A percentile compares a stretch with the other conserved stretches of the same genome.
phyloP scores from a whole-genome alignment of 1,139 yeast genomes.

The Suhomyces yuchorum region DNA sequence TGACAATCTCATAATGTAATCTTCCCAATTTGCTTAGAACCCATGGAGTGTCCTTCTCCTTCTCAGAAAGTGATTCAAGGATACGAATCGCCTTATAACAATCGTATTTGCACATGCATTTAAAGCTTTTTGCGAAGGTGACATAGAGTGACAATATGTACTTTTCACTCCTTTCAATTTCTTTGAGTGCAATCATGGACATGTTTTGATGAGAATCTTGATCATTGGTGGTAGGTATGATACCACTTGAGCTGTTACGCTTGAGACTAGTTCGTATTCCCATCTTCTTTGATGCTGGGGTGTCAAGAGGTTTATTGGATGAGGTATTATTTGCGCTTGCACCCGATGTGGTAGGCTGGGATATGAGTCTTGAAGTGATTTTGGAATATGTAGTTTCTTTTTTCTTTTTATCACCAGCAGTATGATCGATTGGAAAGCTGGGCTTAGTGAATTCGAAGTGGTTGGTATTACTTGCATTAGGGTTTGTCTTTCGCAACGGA shows the following conservation, averaged over 20 bases:
- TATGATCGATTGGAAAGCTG: conserved; percentile 26
- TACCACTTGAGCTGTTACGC: conserved; percentile 31
- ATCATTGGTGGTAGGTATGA: conserved; percentile 12
- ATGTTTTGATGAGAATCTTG: conserved; percentile 3
- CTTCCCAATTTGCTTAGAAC: conserved; percentile 79
- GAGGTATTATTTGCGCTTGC: conserved; percentile 1
- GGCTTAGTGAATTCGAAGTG: conserved; percentile 41
- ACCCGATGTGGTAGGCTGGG: conserved; percentile 39
- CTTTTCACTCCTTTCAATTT: conserved; percentile 45
- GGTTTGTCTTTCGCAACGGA: conserved; percentile 50
- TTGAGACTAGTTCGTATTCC: conserved; percentile 26
- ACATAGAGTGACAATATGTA: conserved; percentile 56
- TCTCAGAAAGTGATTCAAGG: conserved; percentile 61
- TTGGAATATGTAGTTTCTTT: conserved; percentile 42
- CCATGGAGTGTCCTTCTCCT: conserved; percentile 80
- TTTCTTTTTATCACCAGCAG: conserved; percentile 20
- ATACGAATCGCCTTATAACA: conserved; percentile 79
- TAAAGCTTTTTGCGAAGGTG: conserved; percentile 64
- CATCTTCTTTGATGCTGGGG: conserved; percentile 17
- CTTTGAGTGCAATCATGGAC: conserved; percentile 26
- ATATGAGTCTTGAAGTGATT: conserved; percentile 55
- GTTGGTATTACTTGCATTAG: conserved; percentile 23
- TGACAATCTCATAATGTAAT: conserved; percentile 83
- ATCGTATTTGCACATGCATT: conserved; percentile 68
- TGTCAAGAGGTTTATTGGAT: conserved; percentile 14